Evolutionary conservation across 768 basidiomycete genomes (phyloP).

Genomic region (Suillus lakei): DNA sequence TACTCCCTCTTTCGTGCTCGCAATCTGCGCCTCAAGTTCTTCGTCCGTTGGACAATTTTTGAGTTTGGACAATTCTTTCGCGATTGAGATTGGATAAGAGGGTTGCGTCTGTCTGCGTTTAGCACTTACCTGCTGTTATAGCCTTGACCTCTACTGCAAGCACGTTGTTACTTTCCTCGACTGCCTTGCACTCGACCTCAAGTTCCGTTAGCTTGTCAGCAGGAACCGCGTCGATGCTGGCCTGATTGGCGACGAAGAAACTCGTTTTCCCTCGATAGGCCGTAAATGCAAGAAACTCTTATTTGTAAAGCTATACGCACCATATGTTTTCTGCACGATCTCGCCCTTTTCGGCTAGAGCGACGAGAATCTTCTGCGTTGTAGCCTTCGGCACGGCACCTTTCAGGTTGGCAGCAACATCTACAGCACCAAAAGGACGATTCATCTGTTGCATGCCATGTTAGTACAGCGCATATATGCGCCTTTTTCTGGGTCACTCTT

Average conservation of each 20-base stretch:
- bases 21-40: slow-evolving; percentile 62
- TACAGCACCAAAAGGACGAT: slow-evolving; percentile 92
- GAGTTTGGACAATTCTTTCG: slow-evolving; percentile 65
- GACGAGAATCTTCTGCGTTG: slow-evolving; percentile 82
- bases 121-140: slow-evolving; percentile 32
- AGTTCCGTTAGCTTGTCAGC: slow-evolving; percentile 63
- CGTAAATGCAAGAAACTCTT: slow-evolving; percentile 8
- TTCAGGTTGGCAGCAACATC: slow-evolving; percentile 92
- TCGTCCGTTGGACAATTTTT: slow-evolving; percentile 71
- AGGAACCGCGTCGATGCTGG: slow-evolving; percentile 67
- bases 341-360: slow-evolving; percentile 85
- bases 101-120: neutral
- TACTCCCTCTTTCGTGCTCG: slow-evolving; percentile 58
- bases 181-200: slow-evolving; percentile 57
- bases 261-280: slow-evolving; percentile 70
- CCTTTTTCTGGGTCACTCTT: slow-evolving; percentile 45
- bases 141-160: slow-evolving; percentile 56
- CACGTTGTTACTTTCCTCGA: slow-evolving; percentile 64
- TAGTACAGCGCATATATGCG: slow-evolving; percentile 15
- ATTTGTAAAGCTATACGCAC: slow-evolving; percentile 42
- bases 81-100: slow-evolving; percentile 19
- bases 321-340: slow-evolving; percentile 83
- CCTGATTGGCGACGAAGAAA: slow-evolving; percentile 87
- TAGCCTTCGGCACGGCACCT: slow-evolving; percentile 83
- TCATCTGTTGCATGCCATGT: slow-evolving; percentile 60